A percentile compares a stretch with the other conserved stretches of the same genome.
Evolutionary conservation across 73 alveolate genomes (phyloP).

Genomic region (Breviolum minutum): DNA sequence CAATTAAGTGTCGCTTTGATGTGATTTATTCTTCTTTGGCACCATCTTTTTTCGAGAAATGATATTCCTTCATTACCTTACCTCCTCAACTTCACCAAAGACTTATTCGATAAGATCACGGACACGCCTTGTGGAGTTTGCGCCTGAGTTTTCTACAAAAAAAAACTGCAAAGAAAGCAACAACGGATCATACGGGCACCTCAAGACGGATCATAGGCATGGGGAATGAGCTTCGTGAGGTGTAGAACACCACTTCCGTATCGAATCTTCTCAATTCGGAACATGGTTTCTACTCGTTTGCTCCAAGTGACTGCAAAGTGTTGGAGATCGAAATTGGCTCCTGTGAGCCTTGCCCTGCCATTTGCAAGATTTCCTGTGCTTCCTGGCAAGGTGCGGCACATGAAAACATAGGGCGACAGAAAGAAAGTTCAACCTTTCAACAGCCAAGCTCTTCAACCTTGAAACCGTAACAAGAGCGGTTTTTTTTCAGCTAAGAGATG

Average conservation of each 20-base stretch:
- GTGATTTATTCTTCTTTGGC: no score
- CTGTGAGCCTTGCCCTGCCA: conserved; percentile 53
- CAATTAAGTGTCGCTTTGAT: no score
- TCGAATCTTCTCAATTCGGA: not conserved
- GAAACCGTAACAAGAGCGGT: not conserved
- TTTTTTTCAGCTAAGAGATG: not conserved
- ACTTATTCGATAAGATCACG: no score
- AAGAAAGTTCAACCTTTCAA: not conserved
- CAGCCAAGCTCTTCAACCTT: no score
- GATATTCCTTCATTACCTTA: no score
- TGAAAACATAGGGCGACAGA: not conserved
- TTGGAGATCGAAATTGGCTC: conserved; percentile 26
- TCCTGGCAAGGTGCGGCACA: not conserved
- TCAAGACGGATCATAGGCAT: not conserved
- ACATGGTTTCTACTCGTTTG: not conserved
- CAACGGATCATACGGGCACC: not conserved
- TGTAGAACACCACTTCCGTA: not conserved
- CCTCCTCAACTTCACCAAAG: no score
- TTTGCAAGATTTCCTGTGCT: conserved; percentile 9
- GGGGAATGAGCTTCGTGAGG: not conserved
- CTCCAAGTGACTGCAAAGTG: conserved; percentile 43
- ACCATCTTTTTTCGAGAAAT: no score
- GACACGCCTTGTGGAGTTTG: conserved; percentile 38
- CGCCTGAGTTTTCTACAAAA: not conserved
- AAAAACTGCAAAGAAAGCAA: no score